Evolutionary conservation across 1,284 basidiomycete genomes (phyloP), one percentile per base, ranked within the genome.

Genomic region (Salmacisia buchloeana): DNA sequence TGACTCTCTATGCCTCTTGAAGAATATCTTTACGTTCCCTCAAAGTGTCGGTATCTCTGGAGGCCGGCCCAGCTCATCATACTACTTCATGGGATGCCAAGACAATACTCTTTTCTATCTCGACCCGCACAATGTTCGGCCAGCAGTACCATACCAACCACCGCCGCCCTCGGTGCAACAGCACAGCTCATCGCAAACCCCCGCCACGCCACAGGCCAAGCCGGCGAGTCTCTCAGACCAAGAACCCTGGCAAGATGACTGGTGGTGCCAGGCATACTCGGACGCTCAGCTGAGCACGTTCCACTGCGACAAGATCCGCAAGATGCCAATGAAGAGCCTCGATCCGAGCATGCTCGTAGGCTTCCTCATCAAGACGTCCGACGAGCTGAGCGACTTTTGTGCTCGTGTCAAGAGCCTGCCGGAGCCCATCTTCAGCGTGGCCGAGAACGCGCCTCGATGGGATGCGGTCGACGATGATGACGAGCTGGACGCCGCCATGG

Each of bases 291-390:
- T 97, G 33, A 85, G 85, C 69, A 94, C 91, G 2, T 98, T 92
- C 83, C 94, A 97, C 80, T 93, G 92, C 78, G 93, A 97, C 29
- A 87, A 89, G 23, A 88, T 97, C 46, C 85, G 91, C 76, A 93
- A 94, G 84, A 93, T 97, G 90, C 89, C 89, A 0, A 81, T 97
- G 54, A 86, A 87, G 39, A 88, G 88, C n/a, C 81, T 98, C 60
- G 94, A 97, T 78, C 94, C 96, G 12, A 94, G 92, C 74, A 97
- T 98, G 94, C 83, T 98, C 9, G 84, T 97, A 61, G 94, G 94
- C 18, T 97, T 98, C 80, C 78, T 97, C 69, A 88, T 89, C 76
- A 85, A 85, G 69, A 35, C 43, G 9, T 86, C 90, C 75, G 89
- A 92, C 80, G 83, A 80, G 23, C 94, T 92, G 88, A 81, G 84